These are phyloP conservation scores for Colletotrichum costaricense DNA, from an alignment of 2,329 filamentous ascomycete species.

Conservation along the genomic window DNA sequence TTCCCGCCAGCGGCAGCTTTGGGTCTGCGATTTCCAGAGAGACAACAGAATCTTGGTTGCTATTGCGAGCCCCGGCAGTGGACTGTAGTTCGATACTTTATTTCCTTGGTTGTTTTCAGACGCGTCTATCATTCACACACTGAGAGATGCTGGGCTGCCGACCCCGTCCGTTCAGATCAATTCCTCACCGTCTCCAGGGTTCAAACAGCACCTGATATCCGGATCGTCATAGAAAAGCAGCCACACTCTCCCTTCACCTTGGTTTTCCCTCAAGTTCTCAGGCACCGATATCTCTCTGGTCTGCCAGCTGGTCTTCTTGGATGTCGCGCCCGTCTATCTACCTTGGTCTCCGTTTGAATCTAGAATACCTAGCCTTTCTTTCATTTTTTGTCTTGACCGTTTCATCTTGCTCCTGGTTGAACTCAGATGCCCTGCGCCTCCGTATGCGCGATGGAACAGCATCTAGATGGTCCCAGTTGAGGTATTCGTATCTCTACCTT, in stretches of 20 bases:
- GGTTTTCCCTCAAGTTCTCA: background rate
- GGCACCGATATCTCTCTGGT: background rate
- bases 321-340: background rate
- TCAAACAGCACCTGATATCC: background rate
- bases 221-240: background rate
- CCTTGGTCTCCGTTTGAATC: background rate
- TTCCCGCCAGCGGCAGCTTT: background rate
- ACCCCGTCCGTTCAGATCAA: background rate
- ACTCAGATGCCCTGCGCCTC: background rate
- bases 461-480: background rate
- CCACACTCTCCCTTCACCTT: background rate
- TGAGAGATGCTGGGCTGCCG: background rate
- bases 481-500: background rate
- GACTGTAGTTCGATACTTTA: background rate
- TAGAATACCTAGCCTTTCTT: background rate
- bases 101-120: slow-evolving; percentile 7
- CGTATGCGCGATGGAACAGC: background rate
- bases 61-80: background rate
- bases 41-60: background rate
- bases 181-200: background rate
- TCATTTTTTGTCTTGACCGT: background rate
- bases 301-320: background rate
- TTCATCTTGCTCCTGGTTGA: background rate
- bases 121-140: background rate
- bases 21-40: background rate